These are phyloP conservation scores for Fusarium sp. DNA, from an alignment of 2,329 filamentous ascomycete genomes.

Conservation along the genomic window DNA sequence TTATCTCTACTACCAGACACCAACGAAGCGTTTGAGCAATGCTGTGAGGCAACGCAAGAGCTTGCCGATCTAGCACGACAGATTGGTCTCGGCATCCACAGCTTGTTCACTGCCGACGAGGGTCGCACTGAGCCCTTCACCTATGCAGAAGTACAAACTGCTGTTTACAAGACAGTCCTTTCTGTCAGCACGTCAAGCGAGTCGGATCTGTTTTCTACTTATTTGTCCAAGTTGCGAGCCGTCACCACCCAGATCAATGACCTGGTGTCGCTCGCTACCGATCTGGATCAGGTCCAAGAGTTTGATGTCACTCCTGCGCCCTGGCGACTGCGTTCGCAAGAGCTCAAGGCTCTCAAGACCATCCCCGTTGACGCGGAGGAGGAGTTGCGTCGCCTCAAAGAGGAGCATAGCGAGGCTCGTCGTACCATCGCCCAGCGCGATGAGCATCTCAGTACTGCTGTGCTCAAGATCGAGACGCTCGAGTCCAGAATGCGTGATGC, in stretches of 20 bases:
- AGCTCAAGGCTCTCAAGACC: conserved; percentile 83
- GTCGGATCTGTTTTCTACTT: conserved; percentile 74
- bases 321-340: conserved; percentile 84
- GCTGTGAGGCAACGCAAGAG: conserved; percentile 70
- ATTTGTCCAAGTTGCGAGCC: conserved; percentile 72
- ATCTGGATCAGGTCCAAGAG: conserved; percentile 77
- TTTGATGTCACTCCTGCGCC: conserved; percentile 81
- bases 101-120: conserved; percentile 73
- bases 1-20: conserved; percentile 77
- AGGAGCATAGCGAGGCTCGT: conserved; percentile 81
- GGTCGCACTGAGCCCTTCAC: conserved; percentile 74
- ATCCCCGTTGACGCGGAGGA: conserved; percentile 85
- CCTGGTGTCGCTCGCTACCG: conserved; percentile 73
- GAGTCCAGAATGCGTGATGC: conserved; percentile 88
- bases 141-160: conserved; percentile 71
- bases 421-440: conserved; percentile 77
- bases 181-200: conserved; percentile 65
- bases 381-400: conserved; percentile 81
- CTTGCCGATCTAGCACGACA: conserved; percentile 73
- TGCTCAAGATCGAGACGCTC: conserved; percentile 93
- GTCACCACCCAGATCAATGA: conserved; percentile 73
- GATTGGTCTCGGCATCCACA: conserved; percentile 73
- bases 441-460: conserved; percentile 83
- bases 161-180: conserved; percentile 64
- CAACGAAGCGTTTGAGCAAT: conserved; percentile 73